phyloP scores from a whole-genome alignment of 805 yeast genomes.

The Starmerella geochares region DNA sequence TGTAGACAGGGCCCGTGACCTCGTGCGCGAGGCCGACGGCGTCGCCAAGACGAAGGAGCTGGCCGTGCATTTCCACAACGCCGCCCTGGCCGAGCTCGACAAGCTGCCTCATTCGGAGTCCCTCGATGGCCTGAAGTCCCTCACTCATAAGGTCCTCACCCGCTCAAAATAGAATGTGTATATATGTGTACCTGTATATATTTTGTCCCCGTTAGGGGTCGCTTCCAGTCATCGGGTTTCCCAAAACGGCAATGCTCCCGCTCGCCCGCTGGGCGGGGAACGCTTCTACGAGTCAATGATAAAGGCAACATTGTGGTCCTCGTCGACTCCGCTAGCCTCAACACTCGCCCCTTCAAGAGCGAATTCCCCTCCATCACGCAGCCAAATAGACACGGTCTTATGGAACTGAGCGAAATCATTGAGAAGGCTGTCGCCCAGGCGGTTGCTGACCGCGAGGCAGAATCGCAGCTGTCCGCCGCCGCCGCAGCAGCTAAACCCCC shows the following conservation, averaged over 20 bases:
- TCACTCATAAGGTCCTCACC: slow-evolving; percentile 73
- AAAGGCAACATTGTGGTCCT: neutral
- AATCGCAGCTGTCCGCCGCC: neutral
- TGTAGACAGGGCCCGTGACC: slow-evolving; percentile 65
- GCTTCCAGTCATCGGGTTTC: neutral
- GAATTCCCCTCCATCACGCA: no score
- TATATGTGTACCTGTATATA: slow-evolving; percentile 1
- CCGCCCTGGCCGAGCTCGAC: slow-evolving; percentile 58
- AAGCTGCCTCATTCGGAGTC: slow-evolving; percentile 81
- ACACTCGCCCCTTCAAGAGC: no score
- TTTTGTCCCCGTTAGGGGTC: neutral
- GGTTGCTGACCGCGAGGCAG: neutral
- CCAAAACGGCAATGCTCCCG: neutral
- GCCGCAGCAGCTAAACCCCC: neutral
- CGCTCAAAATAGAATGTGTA: slow-evolving; percentile 50
- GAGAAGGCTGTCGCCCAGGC: neutral
- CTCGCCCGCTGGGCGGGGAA: slow-evolving; percentile 4
- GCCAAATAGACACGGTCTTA: no score
- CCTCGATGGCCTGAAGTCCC: slow-evolving; percentile 70
- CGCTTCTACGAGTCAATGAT: neutral
- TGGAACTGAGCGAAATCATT: neutral
- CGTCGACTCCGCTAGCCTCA: no score
- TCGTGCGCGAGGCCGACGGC: slow-evolving; percentile 64
- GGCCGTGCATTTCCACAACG: slow-evolving; percentile 68
- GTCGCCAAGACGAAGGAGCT: slow-evolving; percentile 62